Base-by-base conservation (phyloP, 2,329 filamentous ascomycete genomes). In the Cladosporium sp. region DNA sequence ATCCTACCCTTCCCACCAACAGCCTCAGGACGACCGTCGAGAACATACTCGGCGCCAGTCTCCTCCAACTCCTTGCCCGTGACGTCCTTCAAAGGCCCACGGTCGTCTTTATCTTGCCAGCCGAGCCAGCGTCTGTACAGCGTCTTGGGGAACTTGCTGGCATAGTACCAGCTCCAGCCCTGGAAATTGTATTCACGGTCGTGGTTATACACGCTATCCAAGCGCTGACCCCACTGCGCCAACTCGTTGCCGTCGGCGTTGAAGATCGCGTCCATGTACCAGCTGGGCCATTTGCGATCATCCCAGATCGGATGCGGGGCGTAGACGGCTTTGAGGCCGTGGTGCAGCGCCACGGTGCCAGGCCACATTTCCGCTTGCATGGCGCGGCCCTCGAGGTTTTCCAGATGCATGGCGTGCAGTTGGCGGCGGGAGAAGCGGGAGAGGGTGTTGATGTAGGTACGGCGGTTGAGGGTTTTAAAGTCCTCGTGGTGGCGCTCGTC, bases 341-440 rank as follows among this genome's bases (percentile, higher is more conserved):
- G 91, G 54, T 96, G 91, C 8, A 97, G 78, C 1, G 91, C 88
- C 1, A 88, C 84, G 0, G 88, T 93, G 1, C 86, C 85, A 0
- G 91, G 89, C 89, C 89, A 96, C 91, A 96, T 96, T 70, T 97
- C 92, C 0, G 90, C 88, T 67, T 95, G 95, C 74, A 93, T 95
- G 57, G 88, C 88, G 69, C 95, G 88, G 61, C 90, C 91, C 64
- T 86, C 85, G 61, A 88, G 80, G 24, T 91, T 96, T 73, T 96
- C 90, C 50, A 83, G 80, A 73, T 97, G 92, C 92, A 97, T 97
- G 15, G 85, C 85, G 54, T 84, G 75, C 12, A 97, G 78, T 42
- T 96, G 81, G 41, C 83, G 83, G 43, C 84, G 83, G 11, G 87
- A 93, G 72, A 97, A 86, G 47, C 92, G 83, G 1, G 86, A 86